These are phyloP conservation scores for Entomortierella parvispora DNA, from an alignment of 192 early-diverging fungal genomes.

Conservation along the genomic window DNA sequence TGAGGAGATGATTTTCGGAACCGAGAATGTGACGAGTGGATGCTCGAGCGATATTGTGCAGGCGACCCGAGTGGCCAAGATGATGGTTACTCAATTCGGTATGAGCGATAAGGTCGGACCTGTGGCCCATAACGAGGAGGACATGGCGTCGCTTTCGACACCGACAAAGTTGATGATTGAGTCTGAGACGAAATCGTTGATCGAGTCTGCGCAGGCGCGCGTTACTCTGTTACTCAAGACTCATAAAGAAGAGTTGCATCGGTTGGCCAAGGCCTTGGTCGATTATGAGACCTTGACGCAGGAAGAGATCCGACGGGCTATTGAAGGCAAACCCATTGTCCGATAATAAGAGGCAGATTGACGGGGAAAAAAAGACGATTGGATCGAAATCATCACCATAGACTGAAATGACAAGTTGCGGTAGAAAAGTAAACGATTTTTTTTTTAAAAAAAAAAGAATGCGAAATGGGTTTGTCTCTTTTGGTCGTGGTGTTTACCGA, in stretches of 20 bases:
- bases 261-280: conserved; percentile 91
- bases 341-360: conserved; percentile 35
- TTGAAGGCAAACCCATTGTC: conserved; percentile 73
- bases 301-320: conserved; percentile 85
- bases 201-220: conserved; percentile 79
- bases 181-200: conserved; percentile 80
- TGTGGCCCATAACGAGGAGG: conserved; percentile 80
- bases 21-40: conserved; percentile 94
- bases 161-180: conserved; percentile 88
- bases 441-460: too few species aligned
- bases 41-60: conserved; percentile 91
- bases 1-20: conserved; percentile 96
- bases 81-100: conserved; percentile 92
- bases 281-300: conserved; percentile 93
- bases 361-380: not conserved
- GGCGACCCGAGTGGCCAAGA: conserved; percentile 88
- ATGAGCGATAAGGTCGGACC: conserved; percentile 96
- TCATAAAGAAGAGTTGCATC: conserved; percentile 89
- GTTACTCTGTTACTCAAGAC: conserved; percentile 77
- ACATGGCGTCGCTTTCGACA: conserved; percentile 73
- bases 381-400: too few species aligned
- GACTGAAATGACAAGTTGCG: too few species aligned
- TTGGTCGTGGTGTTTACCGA: too few species aligned
- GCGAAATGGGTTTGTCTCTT: too few species aligned
- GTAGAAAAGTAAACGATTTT: too few species aligned